Conservation (phyloP, 139 green algal genomes). For the Protoeuglena noctilucae region DNA sequence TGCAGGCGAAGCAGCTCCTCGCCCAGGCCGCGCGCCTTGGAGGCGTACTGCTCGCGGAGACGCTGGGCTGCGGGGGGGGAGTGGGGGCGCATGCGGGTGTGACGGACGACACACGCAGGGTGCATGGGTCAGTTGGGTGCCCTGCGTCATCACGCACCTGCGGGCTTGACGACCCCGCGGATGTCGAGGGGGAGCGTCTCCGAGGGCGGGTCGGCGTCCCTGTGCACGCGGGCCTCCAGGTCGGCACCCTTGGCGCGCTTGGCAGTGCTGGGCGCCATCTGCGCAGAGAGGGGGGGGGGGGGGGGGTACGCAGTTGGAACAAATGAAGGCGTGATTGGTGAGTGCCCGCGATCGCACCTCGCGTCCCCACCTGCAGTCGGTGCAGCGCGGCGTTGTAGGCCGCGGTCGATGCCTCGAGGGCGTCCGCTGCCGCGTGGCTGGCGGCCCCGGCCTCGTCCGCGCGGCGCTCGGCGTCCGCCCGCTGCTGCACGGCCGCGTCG, state of each 20-base stretch:
- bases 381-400: neutral
- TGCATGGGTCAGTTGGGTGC: neutral
- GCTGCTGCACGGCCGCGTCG: conserved; percentile 2
- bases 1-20: conserved; percentile 44
- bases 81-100: neutral
- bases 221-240: conserved; percentile 55
- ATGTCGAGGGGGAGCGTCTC: conserved; percentile 61
- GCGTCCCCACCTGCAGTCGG: too few relatives aligned
- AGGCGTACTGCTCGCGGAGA: conserved; percentile 38
- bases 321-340: neutral
- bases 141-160: neutral
- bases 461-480: too few relatives aligned
- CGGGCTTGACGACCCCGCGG: conserved; percentile 19
- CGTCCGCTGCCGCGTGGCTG: neutral
- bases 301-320: too few relatives aligned
- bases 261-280: conserved; percentile 55
- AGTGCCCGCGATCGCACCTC: too few relatives aligned
- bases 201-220: conserved; percentile 13
- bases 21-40: conserved; percentile 28
- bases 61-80: conserved; percentile 7
- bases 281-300: conserved; percentile 48
- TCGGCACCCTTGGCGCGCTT: conserved; percentile 61
- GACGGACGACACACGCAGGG: neutral
- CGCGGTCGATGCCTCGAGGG: neutral
- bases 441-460: too few relatives aligned